phyloP scores from a whole-genome alignment of 371 early-diverging fungal genomes.

The Paraphysoderma sedebokerense region DNA sequence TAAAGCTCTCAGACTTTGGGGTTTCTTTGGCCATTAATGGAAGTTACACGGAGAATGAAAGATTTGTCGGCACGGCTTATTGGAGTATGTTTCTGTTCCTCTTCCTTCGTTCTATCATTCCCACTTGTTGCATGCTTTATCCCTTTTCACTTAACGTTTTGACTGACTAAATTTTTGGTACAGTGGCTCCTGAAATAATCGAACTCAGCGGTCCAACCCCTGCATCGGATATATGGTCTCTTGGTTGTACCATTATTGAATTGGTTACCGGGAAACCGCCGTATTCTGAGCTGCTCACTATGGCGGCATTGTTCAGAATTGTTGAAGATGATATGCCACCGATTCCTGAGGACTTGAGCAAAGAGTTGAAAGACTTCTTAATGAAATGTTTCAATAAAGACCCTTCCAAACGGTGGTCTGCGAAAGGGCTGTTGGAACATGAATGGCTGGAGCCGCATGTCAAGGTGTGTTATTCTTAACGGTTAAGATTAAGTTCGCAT shows the following conservation, averaged over 20 bases:
- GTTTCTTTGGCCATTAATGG: conserved; percentile 10
- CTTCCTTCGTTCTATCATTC: conserved; percentile 4
- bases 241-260: conserved; percentile 77
- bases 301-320: conserved; percentile 78
- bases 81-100: conserved; percentile 9
- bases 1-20: conserved; percentile 22
- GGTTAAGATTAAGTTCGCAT: no score
- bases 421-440: conserved; percentile 42
- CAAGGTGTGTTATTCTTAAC: no score
- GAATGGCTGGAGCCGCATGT: no score
- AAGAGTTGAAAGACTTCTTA: conserved; percentile 56
- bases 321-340: conserved; percentile 81
- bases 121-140: background rate
- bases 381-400: conserved; percentile 63
- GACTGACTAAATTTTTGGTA: conserved; percentile 10
- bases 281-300: conserved; percentile 54
- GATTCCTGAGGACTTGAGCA: conserved; percentile 60
- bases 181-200: conserved; percentile 37
- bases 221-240: conserved; percentile 77
- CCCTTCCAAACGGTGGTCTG: conserved; percentile 47
- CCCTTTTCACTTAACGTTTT: background rate
- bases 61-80: conserved; percentile 5
- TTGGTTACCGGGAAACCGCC: conserved; percentile 75
- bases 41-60: background rate
- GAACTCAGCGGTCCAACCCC: conserved; percentile 59